Conservation (phyloP, 108 stramenopile genomes). For the Skeletonema costatum region DNA sequence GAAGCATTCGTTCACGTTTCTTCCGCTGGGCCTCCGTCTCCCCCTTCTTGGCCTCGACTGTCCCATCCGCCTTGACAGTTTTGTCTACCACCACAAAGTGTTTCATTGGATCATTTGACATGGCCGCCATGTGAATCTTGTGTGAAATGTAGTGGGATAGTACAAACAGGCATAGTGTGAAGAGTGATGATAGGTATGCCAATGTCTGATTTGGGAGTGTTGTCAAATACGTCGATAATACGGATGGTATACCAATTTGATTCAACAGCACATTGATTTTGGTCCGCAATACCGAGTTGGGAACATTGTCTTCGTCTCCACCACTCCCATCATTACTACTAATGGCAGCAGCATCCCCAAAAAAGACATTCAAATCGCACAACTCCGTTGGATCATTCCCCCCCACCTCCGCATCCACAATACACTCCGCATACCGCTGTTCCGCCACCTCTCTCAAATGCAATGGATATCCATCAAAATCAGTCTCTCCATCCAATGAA, state of each 20-base stretch:
- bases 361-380: conserved; percentile 27
- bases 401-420: conserved; percentile 13
- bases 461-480: conserved; percentile 34
- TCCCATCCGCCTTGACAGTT: conserved; percentile 35
- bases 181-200: conserved; percentile 41
- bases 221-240: conserved; percentile 23
- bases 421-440: conserved; percentile 34
- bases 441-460: conserved; percentile 22
- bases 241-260: conserved; percentile 10
- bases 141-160: conserved; percentile 29
- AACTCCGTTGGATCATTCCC: conserved; percentile 23
- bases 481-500: conserved; percentile 37
- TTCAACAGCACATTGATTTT: conserved; percentile 16
- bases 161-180: conserved; percentile 31
- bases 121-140: conserved; percentile 14
- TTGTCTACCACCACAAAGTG: conserved; percentile 31
- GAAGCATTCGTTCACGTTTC: conserved; percentile 41
- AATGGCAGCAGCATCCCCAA: neutral
- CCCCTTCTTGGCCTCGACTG: conserved; percentile 36
- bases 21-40: conserved; percentile 49
- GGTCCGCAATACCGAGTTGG: conserved; percentile 8
- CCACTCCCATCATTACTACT: neutral
- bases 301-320: neutral
- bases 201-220: conserved; percentile 27
- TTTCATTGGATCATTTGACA: conserved; percentile 38